phyloP scores from a whole-genome alignment of 768 basidiomycete species.

The Collybia mongolica region DNA sequence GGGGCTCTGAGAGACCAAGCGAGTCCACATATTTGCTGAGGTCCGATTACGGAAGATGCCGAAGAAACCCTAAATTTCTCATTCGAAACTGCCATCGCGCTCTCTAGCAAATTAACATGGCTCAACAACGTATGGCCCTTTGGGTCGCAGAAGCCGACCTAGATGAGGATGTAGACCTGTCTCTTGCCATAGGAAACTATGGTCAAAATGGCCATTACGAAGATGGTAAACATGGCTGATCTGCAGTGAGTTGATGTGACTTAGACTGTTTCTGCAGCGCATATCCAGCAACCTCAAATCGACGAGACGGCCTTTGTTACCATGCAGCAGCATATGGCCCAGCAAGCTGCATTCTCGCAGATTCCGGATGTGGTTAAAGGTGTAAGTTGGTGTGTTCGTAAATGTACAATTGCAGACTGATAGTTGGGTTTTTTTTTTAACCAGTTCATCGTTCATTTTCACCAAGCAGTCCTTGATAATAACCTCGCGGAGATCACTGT shows the following conservation, averaged over 20 bases:
- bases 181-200: conserved; percentile 65
- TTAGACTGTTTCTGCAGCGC: conserved; percentile 30
- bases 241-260: conserved; percentile 5
- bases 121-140: conserved; percentile 64
- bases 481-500: conserved; percentile 89
- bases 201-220: conserved; percentile 70
- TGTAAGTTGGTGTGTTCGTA: conserved; percentile 41
- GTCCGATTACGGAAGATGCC: conserved; percentile 26
- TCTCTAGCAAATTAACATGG: conserved; percentile 34
- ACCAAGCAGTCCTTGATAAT: conserved; percentile 88
- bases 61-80: conserved; percentile 32
- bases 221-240: conserved; percentile 43
- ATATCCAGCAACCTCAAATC: conserved; percentile 59
- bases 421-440: neutral
- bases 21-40: too few relatives aligned
- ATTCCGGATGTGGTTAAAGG: conserved; percentile 90
- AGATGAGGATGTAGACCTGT: conserved; percentile 78
- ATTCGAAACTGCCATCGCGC: conserved; percentile 13
- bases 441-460: conserved; percentile 94
- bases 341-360: conserved; percentile 77
- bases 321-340: conserved; percentile 82
- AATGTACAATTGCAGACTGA: neutral
- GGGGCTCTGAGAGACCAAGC: too few relatives aligned
- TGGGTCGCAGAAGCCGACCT: conserved; percentile 82
- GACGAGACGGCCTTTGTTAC: conserved; percentile 69